Evolutionary conservation across 805 yeast species (phyloP), one percentile per base, ranked within the genome.

Genomic region (Starmerella vaccinii): DNA sequence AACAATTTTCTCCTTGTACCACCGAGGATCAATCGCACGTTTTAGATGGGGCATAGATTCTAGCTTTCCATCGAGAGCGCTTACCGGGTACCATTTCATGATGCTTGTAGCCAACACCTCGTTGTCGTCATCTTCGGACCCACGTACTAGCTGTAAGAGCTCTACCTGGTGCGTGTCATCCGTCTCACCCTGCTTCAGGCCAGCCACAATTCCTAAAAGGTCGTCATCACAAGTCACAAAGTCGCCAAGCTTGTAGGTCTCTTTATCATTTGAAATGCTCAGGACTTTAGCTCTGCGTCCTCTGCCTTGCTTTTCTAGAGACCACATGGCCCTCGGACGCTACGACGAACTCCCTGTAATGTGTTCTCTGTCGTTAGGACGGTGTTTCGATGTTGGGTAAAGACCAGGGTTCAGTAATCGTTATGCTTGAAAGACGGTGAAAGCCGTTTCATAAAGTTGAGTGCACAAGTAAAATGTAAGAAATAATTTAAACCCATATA

Each of bases 191-290:
- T 16, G 42, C 10, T 29, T 30, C 30, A 56, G 47, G 12, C 50
- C 35, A 2, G 49, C 19, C 5, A 56, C 38, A n/a, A 47, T 24
- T 1, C 57, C 57, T 5, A 40, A 49, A 19, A 49, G 53, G 23
- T 48, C 53, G 22, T 51, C 53, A 19, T 51, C 54, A n/a, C 49
- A 42, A 6, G 42, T 48, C 16, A 55, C 50, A 21, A 53, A 22
- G 18, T 53, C 57, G 3, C 56, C 57, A 9, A 27, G 23, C 16
- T 26, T 15, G 44, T 38, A 48, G 1, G 39, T 10, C 8, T 18
- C 37, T 10, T 22, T 34, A 10, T n/a, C 51, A 10, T 42, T 37
- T 1, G 26, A 26, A 7, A 33, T 46, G n/a, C 32, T 34, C 15
- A 23, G 22, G 18, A 53, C 18, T 7, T 16, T 24, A 6, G 55